Evolutionary conservation across 805 yeast genomes (phyloP), one percentile per base, ranked within the genome.

Genomic region (Saturnispora sekii): DNA sequence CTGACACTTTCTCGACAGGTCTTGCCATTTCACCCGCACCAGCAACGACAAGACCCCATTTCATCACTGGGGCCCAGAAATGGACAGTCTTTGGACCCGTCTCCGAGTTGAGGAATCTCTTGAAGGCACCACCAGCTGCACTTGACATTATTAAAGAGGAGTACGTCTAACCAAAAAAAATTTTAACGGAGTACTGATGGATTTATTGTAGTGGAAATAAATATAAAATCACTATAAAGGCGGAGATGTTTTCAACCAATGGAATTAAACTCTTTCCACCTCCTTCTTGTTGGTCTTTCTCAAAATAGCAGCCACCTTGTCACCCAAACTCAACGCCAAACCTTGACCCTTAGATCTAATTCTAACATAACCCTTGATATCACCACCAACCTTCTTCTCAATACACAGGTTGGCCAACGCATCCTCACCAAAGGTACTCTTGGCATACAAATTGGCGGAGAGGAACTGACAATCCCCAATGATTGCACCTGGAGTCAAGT

Each of bases 321-420:
- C 97, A 51, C 99, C 99, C 55, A 94, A 71, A 2, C 95, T 81
- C 51, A 94, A 70, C 7, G 98, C 98, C 52, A 94, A 73, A 5
- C 98, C 98, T 70, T 94, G 97, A 17, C 97, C 96, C 75, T 90
- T 89, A 14, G 97, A 84, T 67, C 99, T 79, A 57, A 93, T 89
- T 67, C 98, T 80, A 38, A 89, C 95, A 59, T 89, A 95, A 8
- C 99, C 99, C 48, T 84, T 76, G 46, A 88, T 81, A 43, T 82
- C 80, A 10, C 90, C 89, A 47, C 72, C 73, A 9, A 76, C 67
- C 50, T 79, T 77, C 66, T 79, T 81, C 65, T 94, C 98, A 59
- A 93, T 84, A 67, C 96, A 86, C 64, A 93, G 69, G 60, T 94
- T 93, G 45, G 97, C 97, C 58, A 93, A 73, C 0, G 97, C 97